Conservation (phyloP, 306 rosid genomes). For the Amphicarpaea edgeworthii region DNA sequence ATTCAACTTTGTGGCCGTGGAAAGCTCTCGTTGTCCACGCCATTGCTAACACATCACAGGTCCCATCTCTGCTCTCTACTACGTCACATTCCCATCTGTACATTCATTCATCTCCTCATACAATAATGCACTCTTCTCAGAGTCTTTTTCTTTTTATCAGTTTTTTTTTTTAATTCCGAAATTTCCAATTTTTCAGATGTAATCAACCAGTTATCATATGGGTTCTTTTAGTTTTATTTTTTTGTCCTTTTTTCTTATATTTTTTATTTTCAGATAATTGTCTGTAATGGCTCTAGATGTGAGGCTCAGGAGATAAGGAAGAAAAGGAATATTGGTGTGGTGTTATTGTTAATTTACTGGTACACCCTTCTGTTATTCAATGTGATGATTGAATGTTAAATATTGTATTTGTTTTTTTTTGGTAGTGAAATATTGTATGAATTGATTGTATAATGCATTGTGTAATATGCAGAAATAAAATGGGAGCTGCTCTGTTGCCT, state of each 20-base stretch:
- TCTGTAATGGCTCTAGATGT: conserved; percentile 32
- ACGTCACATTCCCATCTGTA: background rate
- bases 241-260: background rate
- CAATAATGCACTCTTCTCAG: background rate
- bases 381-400: background rate
- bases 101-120: conserved; percentile 19
- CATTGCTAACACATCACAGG: conserved; percentile 35
- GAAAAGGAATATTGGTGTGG: background rate
- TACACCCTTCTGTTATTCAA: conserved; percentile 21
- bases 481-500: conserved; percentile 61
- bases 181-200: conserved; percentile 1
- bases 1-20: conserved; percentile 38
- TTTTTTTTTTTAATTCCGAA: no score
- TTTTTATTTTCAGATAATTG: conserved; percentile 12
- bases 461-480: conserved; percentile 53
- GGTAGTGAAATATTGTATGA: background rate
- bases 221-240: background rate
- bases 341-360: background rate
- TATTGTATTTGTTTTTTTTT: no score
- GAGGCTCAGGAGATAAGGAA: conserved; percentile 33
- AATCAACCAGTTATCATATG: conserved; percentile 1
- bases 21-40: conserved; percentile 43
- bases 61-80: conserved; percentile 1
- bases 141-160: no score
- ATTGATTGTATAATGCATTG: conserved; percentile 14